These are phyloP conservation scores for Jatropha podagrica DNA, from an alignment of 441 rosid species.

Conservation along the genomic window DNA sequence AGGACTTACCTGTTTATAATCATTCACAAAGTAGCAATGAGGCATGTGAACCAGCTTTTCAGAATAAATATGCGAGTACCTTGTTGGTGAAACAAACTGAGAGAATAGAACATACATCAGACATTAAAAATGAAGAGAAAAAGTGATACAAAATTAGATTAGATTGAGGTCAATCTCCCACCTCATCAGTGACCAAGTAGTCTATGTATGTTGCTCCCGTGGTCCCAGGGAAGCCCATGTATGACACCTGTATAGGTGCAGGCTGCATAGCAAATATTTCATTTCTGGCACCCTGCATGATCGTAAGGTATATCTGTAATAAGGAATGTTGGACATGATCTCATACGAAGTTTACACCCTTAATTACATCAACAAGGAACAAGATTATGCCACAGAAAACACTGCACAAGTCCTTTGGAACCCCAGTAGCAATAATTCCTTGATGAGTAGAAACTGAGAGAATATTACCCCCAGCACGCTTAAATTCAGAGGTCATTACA, in stretches of 20 bases:
- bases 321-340: not conserved
- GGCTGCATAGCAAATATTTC: conserved; percentile 99
- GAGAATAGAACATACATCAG: conserved; percentile 22
- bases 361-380: not conserved
- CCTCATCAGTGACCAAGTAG: conserved; percentile 98
- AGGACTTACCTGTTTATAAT: conserved; percentile 82
- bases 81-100: conserved; percentile 93
- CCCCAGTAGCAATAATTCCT: not conserved
- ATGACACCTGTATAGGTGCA: conserved; percentile 97
- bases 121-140: not conserved
- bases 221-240: conserved; percentile 99
- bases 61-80: conserved; percentile 76
- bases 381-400: not conserved
- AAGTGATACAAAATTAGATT: not conserved
- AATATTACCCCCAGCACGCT: not conserved
- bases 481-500: not conserved
- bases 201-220: conserved; percentile 95
- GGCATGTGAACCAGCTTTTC: conserved; percentile 99
- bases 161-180: conserved; percentile 24
- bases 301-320: not conserved
- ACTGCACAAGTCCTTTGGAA: not conserved
- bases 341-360: too few relatives aligned
- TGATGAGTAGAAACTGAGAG: not conserved
- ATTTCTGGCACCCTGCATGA: conserved; percentile 92
- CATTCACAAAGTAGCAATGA: conserved; percentile 98